Conservation (phyloP, 2,329 filamentous ascomycete species). For the Paraphaeosphaeria minitans region DNA sequence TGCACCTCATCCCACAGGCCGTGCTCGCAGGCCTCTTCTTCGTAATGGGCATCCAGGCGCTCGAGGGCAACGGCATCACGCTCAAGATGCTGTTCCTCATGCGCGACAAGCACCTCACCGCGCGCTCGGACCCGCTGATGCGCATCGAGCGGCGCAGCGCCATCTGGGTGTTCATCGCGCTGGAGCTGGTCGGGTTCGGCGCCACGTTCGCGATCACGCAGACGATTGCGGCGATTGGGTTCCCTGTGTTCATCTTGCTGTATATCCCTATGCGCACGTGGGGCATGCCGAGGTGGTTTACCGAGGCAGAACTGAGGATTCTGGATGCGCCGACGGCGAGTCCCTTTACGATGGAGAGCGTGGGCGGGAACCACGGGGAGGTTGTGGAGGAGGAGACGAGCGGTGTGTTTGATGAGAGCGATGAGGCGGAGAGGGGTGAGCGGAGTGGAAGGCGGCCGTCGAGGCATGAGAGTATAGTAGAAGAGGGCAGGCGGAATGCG, state of each 20-base stretch:
- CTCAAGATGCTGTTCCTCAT: conserved; percentile 57
- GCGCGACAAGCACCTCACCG: conserved; percentile 54
- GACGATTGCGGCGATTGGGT: conserved; percentile 64
- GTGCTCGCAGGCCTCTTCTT: conserved; percentile 64
- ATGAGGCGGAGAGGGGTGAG: conserved; percentile 38
- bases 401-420: conserved; percentile 26
- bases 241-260: conserved; percentile 62
- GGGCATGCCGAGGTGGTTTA: conserved; percentile 58
- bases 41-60: conserved; percentile 59
- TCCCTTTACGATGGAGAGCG: conserved; percentile 58
- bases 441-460: conserved; percentile 27
- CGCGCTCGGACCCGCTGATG: conserved; percentile 54
- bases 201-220: conserved; percentile 64
- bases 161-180: conserved; percentile 57
- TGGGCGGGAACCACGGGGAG: conserved; percentile 55
- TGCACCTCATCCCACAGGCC: conserved; percentile 60
- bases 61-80: conserved; percentile 60
- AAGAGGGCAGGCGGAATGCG: conserved; percentile 13
- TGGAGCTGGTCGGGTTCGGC: conserved; percentile 58
- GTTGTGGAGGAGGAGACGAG: conserved; percentile 5
- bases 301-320: conserved; percentile 53
- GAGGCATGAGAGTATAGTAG: conserved; percentile 9
- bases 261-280: conserved; percentile 61
- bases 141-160: conserved; percentile 50
- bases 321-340: conserved; percentile 62